Base-by-base conservation (phyloP, 2,329 filamentous ascomycete genomes). In the Neoarthrinium moseri region DNA sequence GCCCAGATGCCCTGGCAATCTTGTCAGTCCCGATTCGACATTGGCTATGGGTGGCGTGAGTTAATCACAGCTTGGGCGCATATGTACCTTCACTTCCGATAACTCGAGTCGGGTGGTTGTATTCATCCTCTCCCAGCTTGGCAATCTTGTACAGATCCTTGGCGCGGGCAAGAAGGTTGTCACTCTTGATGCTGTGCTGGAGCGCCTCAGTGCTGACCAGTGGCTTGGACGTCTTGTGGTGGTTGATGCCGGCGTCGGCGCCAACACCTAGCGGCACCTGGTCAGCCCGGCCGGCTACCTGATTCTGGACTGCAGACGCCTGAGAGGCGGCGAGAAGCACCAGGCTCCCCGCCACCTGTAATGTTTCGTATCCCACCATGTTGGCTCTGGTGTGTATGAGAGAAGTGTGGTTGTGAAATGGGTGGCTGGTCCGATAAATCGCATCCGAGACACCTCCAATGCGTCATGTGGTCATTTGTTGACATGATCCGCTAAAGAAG, bases 21-120 rank as follows among this genome's bases (percentile, higher is more conserved):
- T 6, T n/a, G 23, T 54, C 20, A 59, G 55, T 42, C 20, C 18
- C 5, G n/a, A 29, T n/a, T 8, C 26, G n/a, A 29, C 26, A 29
- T 8, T n/a, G 26, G 26, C 26, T 29, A 29, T 29, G 8, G 26
- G 8, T 8, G n/a, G n/a, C 8, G 8, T 29, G 26, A 8, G 26
- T 8, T 8, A 29, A 8, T 29, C 26, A 8, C n/a, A 29, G n/a
- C n/a, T n/a, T 29, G 8, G n/a, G n/a, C 26, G n/a, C 8, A 29
- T 8, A 29, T 53, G 46, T 65, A 83, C 81, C 82, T 60, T 76
- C 59, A 51, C 82, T 86, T 23, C 85, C 84, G 52, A 89, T 87
- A 18, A 88, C 84, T 43, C 85, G 76, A 2, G 85, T 89, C 2
- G 85, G 85, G 55, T 84, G 84, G 50, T 78, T 78, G 58, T 82